These are phyloP conservation scores for Tuber microsphaerosporum DNA, from an alignment of 495 filamentous ascomycete genomes.

Conservation along the genomic window DNA sequence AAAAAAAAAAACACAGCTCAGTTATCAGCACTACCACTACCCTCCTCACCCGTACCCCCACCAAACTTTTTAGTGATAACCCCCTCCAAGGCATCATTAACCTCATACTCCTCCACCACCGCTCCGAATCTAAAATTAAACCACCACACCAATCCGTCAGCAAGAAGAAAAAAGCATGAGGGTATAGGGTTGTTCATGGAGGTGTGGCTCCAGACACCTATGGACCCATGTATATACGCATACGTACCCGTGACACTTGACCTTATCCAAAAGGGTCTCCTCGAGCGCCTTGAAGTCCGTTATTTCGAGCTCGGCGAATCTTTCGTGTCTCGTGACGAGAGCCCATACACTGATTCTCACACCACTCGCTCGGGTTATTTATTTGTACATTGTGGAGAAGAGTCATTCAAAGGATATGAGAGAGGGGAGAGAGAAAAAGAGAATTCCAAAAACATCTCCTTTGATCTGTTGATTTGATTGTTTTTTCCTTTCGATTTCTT, in stretches of 20 bases:
- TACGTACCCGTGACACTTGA: conserved; percentile 88
- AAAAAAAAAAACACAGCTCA: conserved; percentile 8
- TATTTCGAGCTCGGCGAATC: conserved; percentile 55
- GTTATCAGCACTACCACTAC: conserved; percentile 12
- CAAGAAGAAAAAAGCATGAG: background rate
- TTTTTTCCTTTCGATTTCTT: background rate
- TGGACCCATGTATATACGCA: background rate
- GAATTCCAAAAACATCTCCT: conserved; percentile 7
- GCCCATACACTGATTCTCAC: conserved; percentile 57
- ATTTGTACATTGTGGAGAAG: background rate
- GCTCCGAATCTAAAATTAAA: conserved; percentile 59
- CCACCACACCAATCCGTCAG: background rate
- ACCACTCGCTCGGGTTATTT: conserved; percentile 15
- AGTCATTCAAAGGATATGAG: background rate
- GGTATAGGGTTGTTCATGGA: conserved; percentile 10
- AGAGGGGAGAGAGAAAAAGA: background rate
- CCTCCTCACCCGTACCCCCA: background rate
- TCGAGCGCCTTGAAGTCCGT: conserved; percentile 68
- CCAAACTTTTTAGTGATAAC: conserved; percentile 29
- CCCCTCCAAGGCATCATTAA: conserved; percentile 72
- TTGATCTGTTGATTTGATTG: background rate
- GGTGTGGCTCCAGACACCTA: conserved; percentile 1
- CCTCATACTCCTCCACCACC: conserved; percentile 85
- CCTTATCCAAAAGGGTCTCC: conserved; percentile 66
- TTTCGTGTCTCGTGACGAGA: conserved; percentile 64